Evolutionary conservation across 345 rosid genomes (phyloP).

Genomic region (Populus simonii): DNA sequence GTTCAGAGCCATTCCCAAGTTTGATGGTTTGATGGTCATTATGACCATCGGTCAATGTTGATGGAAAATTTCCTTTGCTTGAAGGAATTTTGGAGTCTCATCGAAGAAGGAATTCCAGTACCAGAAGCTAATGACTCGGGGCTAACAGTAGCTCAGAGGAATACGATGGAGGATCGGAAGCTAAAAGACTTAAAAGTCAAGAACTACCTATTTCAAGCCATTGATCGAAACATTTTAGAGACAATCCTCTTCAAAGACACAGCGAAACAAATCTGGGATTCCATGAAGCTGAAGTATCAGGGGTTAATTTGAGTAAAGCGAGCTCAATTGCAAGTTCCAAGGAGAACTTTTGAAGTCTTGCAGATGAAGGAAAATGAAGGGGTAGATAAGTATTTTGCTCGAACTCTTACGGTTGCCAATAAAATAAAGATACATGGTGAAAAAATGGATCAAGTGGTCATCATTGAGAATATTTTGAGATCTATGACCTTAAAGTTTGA

Average conservation of each 20-base stretch:
- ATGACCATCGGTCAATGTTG: constrained; percentile 10
- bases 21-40: background rate
- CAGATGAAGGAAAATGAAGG: background rate
- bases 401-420: background rate
- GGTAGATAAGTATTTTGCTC: constrained; percentile 7
- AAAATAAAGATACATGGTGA: constrained; percentile 7
- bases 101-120: background rate
- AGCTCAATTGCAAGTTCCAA: background rate
- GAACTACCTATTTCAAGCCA: constrained; percentile 14
- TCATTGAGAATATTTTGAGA: constrained; percentile 17
- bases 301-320: constrained; percentile 6
- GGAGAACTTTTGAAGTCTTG: constrained; percentile 6
- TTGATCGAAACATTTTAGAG: constrained; percentile 5
- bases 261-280: constrained; percentile 10
- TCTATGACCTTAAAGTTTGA: background rate
- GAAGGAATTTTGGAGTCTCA: no score
- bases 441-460: background rate
- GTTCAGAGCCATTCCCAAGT: background rate
- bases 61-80: constrained; percentile 3
- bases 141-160: background rate
- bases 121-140: background rate
- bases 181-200: constrained; percentile 1
- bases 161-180: background rate
- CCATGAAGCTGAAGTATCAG: background rate
- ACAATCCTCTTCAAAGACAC: background rate